Evolutionary conservation across 108 stramenopile species (phyloP), one percentile per base, ranked within the genome.

Genomic region (Pseudonitzschia delicatissima): DNA sequence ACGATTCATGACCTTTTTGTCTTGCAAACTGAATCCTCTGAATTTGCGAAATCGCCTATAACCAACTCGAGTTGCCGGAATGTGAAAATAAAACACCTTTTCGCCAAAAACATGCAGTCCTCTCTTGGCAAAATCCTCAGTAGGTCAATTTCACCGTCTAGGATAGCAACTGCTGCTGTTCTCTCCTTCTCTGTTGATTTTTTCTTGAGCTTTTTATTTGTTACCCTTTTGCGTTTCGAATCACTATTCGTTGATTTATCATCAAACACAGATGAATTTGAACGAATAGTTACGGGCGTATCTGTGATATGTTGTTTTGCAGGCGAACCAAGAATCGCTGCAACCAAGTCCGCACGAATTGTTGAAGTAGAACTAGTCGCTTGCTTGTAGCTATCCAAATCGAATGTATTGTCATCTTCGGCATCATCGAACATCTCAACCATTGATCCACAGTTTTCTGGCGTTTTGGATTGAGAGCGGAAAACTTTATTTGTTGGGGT

Each of bases 21-120:
- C 32, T 62, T 8, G 32, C 42, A 28, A 23, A 36, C n/a, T 9
- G 39, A 45, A 52, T 50, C 55, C 62, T 6, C 36, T 21, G 18
- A 28, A 25, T 7, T 45, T 44, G 35, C 51, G 64, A 53, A 60
- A 17, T 64, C 65, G 26, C 47, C 35, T 0, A 82, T 57, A 39
- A 79, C 64, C 17, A 28, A 64, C 23, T 67, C 61, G 3, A 83
- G 67, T 62, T 83, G 82, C 21, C 73, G 44, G 1, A 72, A 12
- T 28, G 82, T 73, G 25, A 83, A 78, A 39, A 83, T 79, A 68
- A 77, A 83, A 37, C 71, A 63, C 12, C 60, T 33, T n/a, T 48
- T 55, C 0, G 58, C 78, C 17, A 83, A 49, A 50, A 83, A 76
- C 5, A 21, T 39, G 57, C 76, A 83, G 37, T 79, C 72, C 6